Percentiles rank a stretch among this genome's conserved stretches.
Evolutionary conservation across 345 rosid species (phyloP).

Genomic region (Eucalyptus cloeziana): DNA sequence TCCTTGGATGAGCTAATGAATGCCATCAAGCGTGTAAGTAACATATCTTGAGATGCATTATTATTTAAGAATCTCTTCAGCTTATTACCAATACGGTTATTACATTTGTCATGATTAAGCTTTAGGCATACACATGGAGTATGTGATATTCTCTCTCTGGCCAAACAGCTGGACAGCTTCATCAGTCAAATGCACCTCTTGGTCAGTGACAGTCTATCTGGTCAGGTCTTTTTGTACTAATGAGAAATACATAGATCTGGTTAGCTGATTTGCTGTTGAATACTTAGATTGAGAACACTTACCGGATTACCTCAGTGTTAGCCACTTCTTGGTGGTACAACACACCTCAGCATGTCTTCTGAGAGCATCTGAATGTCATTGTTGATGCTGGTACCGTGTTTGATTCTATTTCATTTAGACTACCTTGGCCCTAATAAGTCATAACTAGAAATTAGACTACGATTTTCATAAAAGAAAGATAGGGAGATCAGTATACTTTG

Average conservation of each 20-base stretch:
- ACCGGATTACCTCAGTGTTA: not conserved
- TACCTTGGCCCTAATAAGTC: not conserved
- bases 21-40: conserved; percentile 48
- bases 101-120: not conserved
- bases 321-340: not conserved
- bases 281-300: not conserved
- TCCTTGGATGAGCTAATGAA: conserved; percentile 62
- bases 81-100: not conserved
- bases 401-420: not conserved
- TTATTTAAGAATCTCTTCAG: not conserved
- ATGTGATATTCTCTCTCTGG: not conserved
- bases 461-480: not conserved
- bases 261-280: not conserved
- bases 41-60: not conserved
- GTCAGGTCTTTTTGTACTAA: not conserved
- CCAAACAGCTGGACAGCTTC: not conserved
- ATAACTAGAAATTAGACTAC: not conserved
- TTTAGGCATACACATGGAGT: not conserved
- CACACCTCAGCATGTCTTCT: not conserved
- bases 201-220: not conserved
- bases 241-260: not conserved
- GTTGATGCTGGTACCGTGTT: not conserved
- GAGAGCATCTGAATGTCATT: not conserved
- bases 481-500: not conserved
- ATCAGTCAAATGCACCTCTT: not conserved